phyloP scores from a whole-genome alignment of 805 yeast species.

The Myxozyma lipomycoides region DNA sequence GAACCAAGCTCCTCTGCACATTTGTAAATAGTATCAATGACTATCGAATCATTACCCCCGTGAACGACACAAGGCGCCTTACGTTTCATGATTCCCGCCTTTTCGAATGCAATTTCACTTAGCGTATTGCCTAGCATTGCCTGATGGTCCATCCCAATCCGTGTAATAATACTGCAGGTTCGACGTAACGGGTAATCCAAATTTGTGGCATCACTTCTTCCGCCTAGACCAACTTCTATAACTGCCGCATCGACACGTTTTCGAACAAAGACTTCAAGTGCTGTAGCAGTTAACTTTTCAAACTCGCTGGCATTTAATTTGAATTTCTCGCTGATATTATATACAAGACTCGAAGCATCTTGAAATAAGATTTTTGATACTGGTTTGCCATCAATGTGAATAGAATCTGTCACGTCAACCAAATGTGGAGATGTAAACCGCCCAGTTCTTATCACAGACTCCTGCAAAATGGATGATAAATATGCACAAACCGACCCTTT shows the following conservation, averaged over 20 bases:
- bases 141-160: slow-evolving; percentile 85
- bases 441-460: slow-evolving; percentile 54
- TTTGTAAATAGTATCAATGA: slow-evolving; percentile 44
- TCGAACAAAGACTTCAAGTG: slow-evolving; percentile 66
- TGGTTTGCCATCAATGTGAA: slow-evolving; percentile 59
- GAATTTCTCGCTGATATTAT: slow-evolving; percentile 38
- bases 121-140: slow-evolving; percentile 65
- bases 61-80: slow-evolving; percentile 66
- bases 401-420: slow-evolving; percentile 67
- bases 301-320: slow-evolving; percentile 76
- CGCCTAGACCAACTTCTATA: slow-evolving; percentile 94
- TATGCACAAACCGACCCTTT: slow-evolving; percentile 92
- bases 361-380: slow-evolving; percentile 49
- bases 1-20: slow-evolving; percentile 36
- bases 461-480: slow-evolving; percentile 58
- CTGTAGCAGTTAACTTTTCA: slow-evolving; percentile 80
- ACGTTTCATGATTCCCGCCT: slow-evolving; percentile 78
- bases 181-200: slow-evolving; percentile 43
- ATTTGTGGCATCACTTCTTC: slow-evolving; percentile 84
- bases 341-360: slow-evolving; percentile 44
- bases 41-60: slow-evolving; percentile 55
- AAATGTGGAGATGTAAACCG: slow-evolving; percentile 89
- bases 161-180: slow-evolving; percentile 51
- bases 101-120: slow-evolving; percentile 64
- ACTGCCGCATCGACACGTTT: slow-evolving; percentile 67